Percentiles rank a stretch among this genome's conserved stretches.
These are phyloP conservation scores for Yarrowia deformans DNA, from an alignment of 805 yeast species.

Conservation along the genomic window DNA sequence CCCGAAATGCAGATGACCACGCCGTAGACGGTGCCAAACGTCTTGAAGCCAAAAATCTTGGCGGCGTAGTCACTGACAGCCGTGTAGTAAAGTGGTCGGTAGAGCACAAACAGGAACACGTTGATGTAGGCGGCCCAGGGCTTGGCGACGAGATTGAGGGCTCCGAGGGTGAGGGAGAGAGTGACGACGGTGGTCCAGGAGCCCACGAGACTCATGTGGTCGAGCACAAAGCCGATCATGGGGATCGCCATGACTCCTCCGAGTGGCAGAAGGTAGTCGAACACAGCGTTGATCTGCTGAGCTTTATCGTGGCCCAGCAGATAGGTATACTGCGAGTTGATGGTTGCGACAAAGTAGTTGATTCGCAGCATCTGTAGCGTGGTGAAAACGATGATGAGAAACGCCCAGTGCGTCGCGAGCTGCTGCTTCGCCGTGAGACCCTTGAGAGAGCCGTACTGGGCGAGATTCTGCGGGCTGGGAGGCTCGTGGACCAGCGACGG, in stretches of 20 bases:
- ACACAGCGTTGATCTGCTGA: slow-evolving; percentile 67
- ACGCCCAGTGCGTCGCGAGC: slow-evolving; percentile 72
- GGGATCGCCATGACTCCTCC: slow-evolving; percentile 92
- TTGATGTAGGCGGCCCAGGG: slow-evolving; percentile 67
- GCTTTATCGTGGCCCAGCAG: slow-evolving; percentile 66
- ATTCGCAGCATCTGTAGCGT: slow-evolving; percentile 89
- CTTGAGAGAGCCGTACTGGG: slow-evolving; percentile 57
- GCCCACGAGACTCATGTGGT: slow-evolving; percentile 59
- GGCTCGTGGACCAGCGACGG: slow-evolving; percentile 37
- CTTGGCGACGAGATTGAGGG: slow-evolving; percentile 67
- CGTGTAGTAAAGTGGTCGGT: slow-evolving; percentile 92
- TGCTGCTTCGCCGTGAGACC: slow-evolving; percentile 59
- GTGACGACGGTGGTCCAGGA: slow-evolving; percentile 54
- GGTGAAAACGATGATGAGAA: slow-evolving; percentile 77
- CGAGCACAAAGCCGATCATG: slow-evolving; percentile 80
- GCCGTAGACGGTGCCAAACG: slow-evolving; percentile 93
- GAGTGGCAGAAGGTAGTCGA: slow-evolving; percentile 84
- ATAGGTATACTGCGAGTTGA: slow-evolving; percentile 80
- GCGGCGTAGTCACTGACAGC: slow-evolving; percentile 91
- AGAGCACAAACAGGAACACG: slow-evolving; percentile 73
- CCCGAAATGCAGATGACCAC: slow-evolving; percentile 84
- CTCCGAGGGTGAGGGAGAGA: slow-evolving; percentile 67
- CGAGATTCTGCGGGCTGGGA: slow-evolving; percentile 39
- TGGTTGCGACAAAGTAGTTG: slow-evolving; percentile 91
- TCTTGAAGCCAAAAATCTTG: slow-evolving; percentile 89